phyloP scores from a whole-genome alignment of 768 basidiomycete species.

The Mycena polygramma region DNA sequence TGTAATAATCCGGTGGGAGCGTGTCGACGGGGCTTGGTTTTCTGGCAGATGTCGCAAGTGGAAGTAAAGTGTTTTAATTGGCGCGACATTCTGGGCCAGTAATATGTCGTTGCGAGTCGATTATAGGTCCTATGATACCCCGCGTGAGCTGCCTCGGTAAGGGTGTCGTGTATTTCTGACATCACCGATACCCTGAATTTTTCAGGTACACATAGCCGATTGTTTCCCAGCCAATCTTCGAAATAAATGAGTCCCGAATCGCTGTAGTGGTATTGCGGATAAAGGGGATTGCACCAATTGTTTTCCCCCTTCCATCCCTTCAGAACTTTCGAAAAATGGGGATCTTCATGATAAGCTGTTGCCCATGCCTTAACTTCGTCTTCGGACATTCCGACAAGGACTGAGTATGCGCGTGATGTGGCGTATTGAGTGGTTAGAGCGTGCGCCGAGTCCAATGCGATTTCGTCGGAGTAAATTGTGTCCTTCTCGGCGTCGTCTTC shows the following conservation, averaged over 20 bases:
- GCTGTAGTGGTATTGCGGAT: constrained; percentile 16
- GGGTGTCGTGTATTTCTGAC: not conserved
- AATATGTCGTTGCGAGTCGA: not conserved
- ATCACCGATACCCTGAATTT: too few species aligned
- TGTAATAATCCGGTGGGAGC: not conserved
- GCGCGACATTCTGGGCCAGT: not conserved
- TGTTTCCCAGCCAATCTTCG: constrained; percentile 40
- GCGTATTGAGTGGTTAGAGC: too few species aligned
- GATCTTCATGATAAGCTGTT: too few species aligned
- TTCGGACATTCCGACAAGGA: too few species aligned
- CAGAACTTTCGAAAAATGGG: too few species aligned
- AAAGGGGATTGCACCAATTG: not conserved
- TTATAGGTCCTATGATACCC: not conserved
- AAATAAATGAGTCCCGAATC: constrained; percentile 40
- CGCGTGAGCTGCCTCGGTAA: not conserved
- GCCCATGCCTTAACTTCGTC: too few species aligned
- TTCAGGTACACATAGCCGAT: constrained; percentile 47
- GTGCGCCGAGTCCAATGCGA: too few species aligned
- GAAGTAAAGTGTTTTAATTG: not conserved
- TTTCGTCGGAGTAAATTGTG: too few species aligned
- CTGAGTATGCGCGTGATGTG: too few species aligned
- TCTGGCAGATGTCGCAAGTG: constrained; percentile 6
- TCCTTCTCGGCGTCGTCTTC: constrained; percentile 12
- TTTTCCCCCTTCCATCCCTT: not conserved
- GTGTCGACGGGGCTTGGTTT: not conserved